Evolutionary conservation across 1,284 basidiomycete genomes (phyloP).

Genomic region (Pseudozyma pruni): DNA sequence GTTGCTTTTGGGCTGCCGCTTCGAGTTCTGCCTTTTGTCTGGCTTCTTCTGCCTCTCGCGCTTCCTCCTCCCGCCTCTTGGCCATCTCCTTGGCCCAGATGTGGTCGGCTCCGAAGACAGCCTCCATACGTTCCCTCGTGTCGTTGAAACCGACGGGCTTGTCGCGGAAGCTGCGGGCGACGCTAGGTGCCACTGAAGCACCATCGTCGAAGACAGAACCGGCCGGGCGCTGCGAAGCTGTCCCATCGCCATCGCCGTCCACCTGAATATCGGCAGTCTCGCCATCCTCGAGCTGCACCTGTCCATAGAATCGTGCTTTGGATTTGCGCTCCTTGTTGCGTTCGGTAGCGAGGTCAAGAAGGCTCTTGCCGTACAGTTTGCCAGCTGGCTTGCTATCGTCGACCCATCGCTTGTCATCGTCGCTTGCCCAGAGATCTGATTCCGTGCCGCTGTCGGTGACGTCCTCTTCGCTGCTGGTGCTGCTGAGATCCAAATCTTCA

Average conservation of each 20-base stretch:
- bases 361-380: slow-evolving; percentile 62
- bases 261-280: slow-evolving; percentile 26
- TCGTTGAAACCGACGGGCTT: slow-evolving; percentile 62
- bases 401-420: slow-evolving; percentile 59
- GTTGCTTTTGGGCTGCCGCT: slow-evolving; percentile 15
- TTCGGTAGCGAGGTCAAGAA: slow-evolving; percentile 55
- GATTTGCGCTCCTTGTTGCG: slow-evolving; percentile 33
- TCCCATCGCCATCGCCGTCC: slow-evolving; percentile 12
- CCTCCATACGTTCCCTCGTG: slow-evolving; percentile 64
- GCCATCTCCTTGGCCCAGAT: slow-evolving; percentile 60
- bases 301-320: slow-evolving; percentile 60
- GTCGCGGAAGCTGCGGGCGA: slow-evolving; percentile 53
- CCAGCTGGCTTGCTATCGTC: slow-evolving; percentile 62
- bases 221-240: slow-evolving; percentile 14
- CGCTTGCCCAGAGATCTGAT: slow-evolving; percentile 45
- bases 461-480: slow-evolving; percentile 39
- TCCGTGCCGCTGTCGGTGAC: slow-evolving; percentile 38
- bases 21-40: slow-evolving; percentile 23
- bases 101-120: slow-evolving; percentile 57
- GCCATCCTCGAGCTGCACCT: slow-evolving; percentile 50
- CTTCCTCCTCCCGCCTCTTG: slow-evolving; percentile 52
- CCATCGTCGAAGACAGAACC: slow-evolving; percentile 29
- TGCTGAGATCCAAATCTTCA: slow-evolving; percentile 58
- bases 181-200: slow-evolving; percentile 47
- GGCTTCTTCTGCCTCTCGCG: slow-evolving; percentile 36